Evolutionary conservation across 2,329 filamentous ascomycete species (phyloP).

Genomic region (Dactylellina haptotyla): DNA sequence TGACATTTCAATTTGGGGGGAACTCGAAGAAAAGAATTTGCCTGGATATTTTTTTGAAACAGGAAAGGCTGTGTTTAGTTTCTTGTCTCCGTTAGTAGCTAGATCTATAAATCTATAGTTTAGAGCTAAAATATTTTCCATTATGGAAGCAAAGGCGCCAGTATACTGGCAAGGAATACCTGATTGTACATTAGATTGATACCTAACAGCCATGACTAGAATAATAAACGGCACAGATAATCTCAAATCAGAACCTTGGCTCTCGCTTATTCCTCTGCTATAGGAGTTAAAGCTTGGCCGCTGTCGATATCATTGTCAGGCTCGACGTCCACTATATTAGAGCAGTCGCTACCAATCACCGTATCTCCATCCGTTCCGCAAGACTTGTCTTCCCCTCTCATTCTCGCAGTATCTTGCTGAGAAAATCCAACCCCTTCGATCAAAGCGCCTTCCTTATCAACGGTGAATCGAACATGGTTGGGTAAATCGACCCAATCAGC

Average conservation of each 20-base stretch:
- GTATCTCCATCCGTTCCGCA: background rate
- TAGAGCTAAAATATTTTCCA: no score
- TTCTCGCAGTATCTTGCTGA: background rate
- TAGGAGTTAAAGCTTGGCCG: background rate
- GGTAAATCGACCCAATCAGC: conserved; percentile 4
- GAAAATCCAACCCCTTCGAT: background rate
- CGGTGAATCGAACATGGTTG: conserved; percentile 13
- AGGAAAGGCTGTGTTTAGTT: no score
- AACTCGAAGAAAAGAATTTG: no score
- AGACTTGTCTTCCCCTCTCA: background rate
- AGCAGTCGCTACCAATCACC: background rate
- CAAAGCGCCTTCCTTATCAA: conserved; percentile 2
- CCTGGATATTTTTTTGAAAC: no score
- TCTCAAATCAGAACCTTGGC: background rate
- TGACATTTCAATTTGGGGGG: no score
- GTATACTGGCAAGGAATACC: no score
- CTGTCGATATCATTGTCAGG: background rate
- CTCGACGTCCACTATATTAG: background rate
- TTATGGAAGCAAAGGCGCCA: no score
- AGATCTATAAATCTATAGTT: no score
- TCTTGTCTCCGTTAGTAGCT: no score
- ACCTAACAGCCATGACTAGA: no score
- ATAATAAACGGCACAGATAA: no score
- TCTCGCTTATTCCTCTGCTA: background rate
- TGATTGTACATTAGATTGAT: no score